These are phyloP conservation scores for Lasiodiplodia sp. DNA, from an alignment of 2,329 filamentous ascomycete species.

Conservation along the genomic window DNA sequence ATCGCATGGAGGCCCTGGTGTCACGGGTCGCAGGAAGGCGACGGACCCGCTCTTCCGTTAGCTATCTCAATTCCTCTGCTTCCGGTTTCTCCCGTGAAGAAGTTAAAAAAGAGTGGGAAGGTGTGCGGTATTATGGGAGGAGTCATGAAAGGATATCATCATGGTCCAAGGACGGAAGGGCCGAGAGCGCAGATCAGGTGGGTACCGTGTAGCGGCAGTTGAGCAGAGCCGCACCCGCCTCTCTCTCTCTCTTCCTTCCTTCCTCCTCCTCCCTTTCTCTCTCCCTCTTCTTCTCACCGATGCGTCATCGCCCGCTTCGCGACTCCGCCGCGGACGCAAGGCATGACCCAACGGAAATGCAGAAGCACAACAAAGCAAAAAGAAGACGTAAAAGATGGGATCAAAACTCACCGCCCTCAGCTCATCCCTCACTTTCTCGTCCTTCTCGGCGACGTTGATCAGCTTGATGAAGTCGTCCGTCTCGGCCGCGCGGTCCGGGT, in stretches of 20 bases:
- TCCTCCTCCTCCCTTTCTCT: not conserved
- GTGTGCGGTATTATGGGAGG: not conserved
- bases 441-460: slow-evolving; percentile 41
- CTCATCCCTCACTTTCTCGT: slow-evolving; percentile 41
- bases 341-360: not conserved
- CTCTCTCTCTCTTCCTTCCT: not conserved
- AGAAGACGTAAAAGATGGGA: not conserved
- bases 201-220: not conserved
- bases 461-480: slow-evolving; percentile 45
- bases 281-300: not conserved
- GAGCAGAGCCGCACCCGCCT: not conserved
- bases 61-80: not conserved
- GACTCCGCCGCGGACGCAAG: not conserved
- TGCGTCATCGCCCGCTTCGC: not conserved
- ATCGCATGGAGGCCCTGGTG: slow-evolving; percentile 38
- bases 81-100: slow-evolving; percentile 3
- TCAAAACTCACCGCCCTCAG: slow-evolving; percentile 25
- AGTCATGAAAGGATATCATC: not conserved
- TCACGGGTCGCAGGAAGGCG: not conserved
- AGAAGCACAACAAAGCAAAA: not conserved
- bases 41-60: slow-evolving; percentile 14
- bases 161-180: not conserved
- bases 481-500: slow-evolving; percentile 38
- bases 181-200: not conserved
- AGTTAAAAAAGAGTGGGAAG: slow-evolving; percentile 3